A percentile compares a stretch with the other conserved stretches of the same genome.
phyloP scores from a whole-genome alignment of 2,329 filamentous ascomycete species.

The Fusarium abutilonis region DNA sequence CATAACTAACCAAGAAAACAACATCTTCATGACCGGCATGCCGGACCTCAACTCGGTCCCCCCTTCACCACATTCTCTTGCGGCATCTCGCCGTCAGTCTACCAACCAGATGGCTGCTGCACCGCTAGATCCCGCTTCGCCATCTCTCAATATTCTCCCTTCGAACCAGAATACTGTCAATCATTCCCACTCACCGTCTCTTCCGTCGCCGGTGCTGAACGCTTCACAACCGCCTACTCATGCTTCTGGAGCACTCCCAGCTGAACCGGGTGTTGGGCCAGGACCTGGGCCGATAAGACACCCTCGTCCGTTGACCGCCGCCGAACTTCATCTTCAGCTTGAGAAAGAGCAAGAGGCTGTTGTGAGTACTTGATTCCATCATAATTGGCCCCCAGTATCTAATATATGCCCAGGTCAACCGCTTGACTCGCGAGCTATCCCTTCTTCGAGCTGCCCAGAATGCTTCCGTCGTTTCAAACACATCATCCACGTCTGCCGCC shows the following conservation, averaged over 20 bases:
- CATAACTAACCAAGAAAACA: neutral
- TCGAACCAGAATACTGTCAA: conserved; percentile 64
- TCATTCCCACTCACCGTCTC: conserved; percentile 50
- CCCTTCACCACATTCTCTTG: conserved; percentile 58
- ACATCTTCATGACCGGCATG: conserved; percentile 50
- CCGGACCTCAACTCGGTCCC: conserved; percentile 67
- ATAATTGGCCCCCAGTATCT: neutral
- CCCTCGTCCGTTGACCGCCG: conserved; percentile 85
- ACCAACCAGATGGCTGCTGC: conserved; percentile 57
- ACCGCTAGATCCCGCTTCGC: conserved; percentile 51
- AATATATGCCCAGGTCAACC: conserved; percentile 75
- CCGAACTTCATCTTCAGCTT: conserved; percentile 87
- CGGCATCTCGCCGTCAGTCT: conserved; percentile 56
- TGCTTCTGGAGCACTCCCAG: conserved; percentile 21
- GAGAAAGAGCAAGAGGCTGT: conserved; percentile 97
- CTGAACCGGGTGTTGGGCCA: conserved; percentile 58
- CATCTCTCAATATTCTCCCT: conserved; percentile 66
- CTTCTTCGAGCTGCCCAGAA: conserved; percentile 79
- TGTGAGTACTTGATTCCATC: conserved; percentile 59
- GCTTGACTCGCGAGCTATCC: conserved; percentile 87
- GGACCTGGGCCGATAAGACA: conserved; percentile 82
- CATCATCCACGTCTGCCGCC: conserved; percentile 69
- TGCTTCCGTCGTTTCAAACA: conserved; percentile 71
- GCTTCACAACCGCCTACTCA: conserved; percentile 45
- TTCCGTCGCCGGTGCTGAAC: conserved; percentile 45